These are phyloP conservation scores for Pichia sp. DNA, from an alignment of 1,139 yeast species.

Conservation along the genomic window DNA sequence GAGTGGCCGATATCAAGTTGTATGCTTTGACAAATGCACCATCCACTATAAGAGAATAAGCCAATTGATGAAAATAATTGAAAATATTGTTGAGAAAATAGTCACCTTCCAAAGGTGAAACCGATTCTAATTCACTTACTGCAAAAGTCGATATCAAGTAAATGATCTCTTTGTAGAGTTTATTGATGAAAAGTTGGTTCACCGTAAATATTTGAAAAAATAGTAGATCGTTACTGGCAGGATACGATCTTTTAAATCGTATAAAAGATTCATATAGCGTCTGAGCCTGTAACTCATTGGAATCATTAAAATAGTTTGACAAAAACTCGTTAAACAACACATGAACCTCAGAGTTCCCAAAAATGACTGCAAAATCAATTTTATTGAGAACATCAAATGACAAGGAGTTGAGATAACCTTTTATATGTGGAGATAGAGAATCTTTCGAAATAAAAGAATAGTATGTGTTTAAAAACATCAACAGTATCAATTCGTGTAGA, in stretches of 20 bases:
- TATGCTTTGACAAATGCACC: conserved; percentile 4
- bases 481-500: background rate
- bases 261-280: conserved; percentile 5
- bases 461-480: conserved; percentile 1
- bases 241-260: background rate
- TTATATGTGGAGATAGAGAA: background rate
- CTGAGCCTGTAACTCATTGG: conserved; percentile 6
- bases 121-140: conserved; percentile 6
- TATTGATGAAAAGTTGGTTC: conserved; percentile 9
- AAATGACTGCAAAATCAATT: background rate
- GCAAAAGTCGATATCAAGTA: conserved; percentile 4
- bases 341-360: background rate
- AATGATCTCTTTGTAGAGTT: conserved; percentile 8
- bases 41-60: conserved; percentile 2
- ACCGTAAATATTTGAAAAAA: conserved; percentile 17
- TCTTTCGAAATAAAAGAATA: background rate
- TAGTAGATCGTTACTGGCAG: conserved; percentile 5
- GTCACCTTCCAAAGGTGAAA: background rate
- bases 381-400: conserved; percentile 1
- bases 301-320: background rate
- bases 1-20: background rate
- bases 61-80: conserved; percentile 5
- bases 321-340: conserved; percentile 6
- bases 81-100: background rate
- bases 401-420: conserved; percentile 5